Base-by-base conservation (phyloP, 1,284 basidiomycete species). In the Erythrobasidium hasegawianum region DNA sequence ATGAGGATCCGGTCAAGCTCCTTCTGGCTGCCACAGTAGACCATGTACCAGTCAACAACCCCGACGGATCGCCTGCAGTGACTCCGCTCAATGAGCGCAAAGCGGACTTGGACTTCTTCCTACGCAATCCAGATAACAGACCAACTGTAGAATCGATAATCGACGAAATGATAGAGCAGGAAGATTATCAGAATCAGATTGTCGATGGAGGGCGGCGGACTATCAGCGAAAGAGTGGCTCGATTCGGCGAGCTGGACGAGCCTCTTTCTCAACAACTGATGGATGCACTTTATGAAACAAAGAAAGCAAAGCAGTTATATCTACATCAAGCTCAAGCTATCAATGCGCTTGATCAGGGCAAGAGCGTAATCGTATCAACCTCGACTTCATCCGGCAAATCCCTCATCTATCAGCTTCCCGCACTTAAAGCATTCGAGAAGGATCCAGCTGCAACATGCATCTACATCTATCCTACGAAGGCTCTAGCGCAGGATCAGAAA, bases 391-490 rank as follows among this genome's bases (percentile, higher is more conserved):
- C 90, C 2, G 91, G 91, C 8, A 95, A 95, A 78, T 93, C 89
- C 75, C 81, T 95, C 20, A 91, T 95, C 57, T 95, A 80, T 61
- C 79, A 90, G 86, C 81, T 92, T 13, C 91, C 91, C 0, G 77
- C 90, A 9, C 77, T 93, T 54, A 81, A 79, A 50, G 84, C 84
- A 64, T 78, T 95, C 53, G 85, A 90, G 76, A 78, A 82, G 20
- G 82, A 89, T 74, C 75, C 76, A 2, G 73, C 78, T 14, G 76
- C 87, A 1, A 93, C 86, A 0, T 90, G 89, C 1, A 83, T 95
- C 57, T 89, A 91, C 74, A 83, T 95, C 54, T 95, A 93, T 73
- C 92, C 91, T 0, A 95, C 92, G 0, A 95, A 95, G 86, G 91
- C 91, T 9, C 80, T 95, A 29, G 91, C 92, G 0, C 92, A 95